phyloP scores from a whole-genome alignment of 805 yeast species.

The Brettanomyces custersianus region DNA sequence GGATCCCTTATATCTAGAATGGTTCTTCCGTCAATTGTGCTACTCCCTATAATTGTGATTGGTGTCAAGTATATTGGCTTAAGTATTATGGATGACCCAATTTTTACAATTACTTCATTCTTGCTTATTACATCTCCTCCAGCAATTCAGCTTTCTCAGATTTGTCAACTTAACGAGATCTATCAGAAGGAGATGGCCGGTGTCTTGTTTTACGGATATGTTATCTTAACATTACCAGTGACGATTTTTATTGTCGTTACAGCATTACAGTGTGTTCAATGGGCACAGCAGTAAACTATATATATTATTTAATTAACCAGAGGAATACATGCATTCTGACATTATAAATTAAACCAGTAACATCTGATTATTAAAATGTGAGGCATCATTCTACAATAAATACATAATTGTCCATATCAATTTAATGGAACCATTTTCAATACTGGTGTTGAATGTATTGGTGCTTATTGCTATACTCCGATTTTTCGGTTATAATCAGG shows the following conservation, averaged over 20 bases:
- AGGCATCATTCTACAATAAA: background rate
- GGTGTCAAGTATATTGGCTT: slow-evolving; percentile 55
- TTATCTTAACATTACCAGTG: slow-evolving; percentile 63
- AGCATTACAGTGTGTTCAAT: slow-evolving; percentile 44
- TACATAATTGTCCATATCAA: background rate
- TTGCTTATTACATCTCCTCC: slow-evolving; percentile 74
- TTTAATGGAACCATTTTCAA: too few relatives aligned
- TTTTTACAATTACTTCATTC: slow-evolving; percentile 68
- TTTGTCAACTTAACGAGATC: slow-evolving; percentile 65
- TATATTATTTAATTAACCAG: background rate
- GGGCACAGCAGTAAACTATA: slow-evolving; percentile 18
- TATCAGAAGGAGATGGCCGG: slow-evolving; percentile 80
- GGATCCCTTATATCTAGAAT: slow-evolving; percentile 70
- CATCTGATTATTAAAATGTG: background rate
- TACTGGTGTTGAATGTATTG: too few relatives aligned
- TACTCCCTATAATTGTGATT: slow-evolving; percentile 58
- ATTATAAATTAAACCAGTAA: background rate
- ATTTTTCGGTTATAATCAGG: too few relatives aligned
- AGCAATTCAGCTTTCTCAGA: slow-evolving; percentile 75
- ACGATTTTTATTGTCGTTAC: slow-evolving; percentile 65
- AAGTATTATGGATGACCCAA: slow-evolving; percentile 73
- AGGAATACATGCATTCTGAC: background rate
- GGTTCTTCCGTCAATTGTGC: slow-evolving; percentile 63
- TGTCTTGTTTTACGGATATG: slow-evolving; percentile 77
- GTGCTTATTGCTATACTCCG: too few relatives aligned